Percentiles rank a stretch among this genome's conserved stretches.
Evolutionary conservation across 108 stramenopile genomes (phyloP).

Genomic region (Heterococcus sp.): DNA sequence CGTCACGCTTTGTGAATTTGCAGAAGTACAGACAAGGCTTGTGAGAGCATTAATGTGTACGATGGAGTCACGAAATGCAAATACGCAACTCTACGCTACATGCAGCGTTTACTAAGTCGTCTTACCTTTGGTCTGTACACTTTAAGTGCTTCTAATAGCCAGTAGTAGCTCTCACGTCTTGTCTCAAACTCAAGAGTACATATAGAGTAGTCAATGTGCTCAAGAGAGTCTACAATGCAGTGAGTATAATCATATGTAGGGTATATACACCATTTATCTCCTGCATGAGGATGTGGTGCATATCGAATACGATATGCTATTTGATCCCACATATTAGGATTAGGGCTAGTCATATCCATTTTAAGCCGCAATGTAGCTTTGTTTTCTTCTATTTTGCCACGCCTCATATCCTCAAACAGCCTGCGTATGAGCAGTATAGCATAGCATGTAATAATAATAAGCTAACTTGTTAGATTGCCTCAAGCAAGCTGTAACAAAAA

Average conservation of each 20-base stretch:
- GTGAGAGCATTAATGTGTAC: too few species aligned
- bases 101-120: too few species aligned
- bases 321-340: slow-evolving; percentile 88
- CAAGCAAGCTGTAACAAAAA: neutral
- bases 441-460: neutral
- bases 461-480: neutral
- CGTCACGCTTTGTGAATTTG: too few species aligned
- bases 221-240: slow-evolving; percentile 78
- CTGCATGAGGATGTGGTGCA: slow-evolving; percentile 89
- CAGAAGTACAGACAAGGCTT: too few species aligned
- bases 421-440: too few species aligned
- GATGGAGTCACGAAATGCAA: too few species aligned
- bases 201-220: slow-evolving; percentile 96
- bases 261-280: slow-evolving; percentile 96
- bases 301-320: slow-evolving; percentile 89
- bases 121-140: slow-evolving; percentile 81
- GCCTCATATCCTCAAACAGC: slow-evolving; percentile 84
- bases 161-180: slow-evolving; percentile 92
- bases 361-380: slow-evolving; percentile 88
- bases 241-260: slow-evolving; percentile 97
- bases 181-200: slow-evolving; percentile 99
- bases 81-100: too few species aligned
- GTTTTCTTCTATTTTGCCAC: slow-evolving; percentile 84
- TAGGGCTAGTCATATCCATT: slow-evolving; percentile 90
- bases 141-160: slow-evolving; percentile 92